Base-by-base conservation (phyloP, 2,329 filamentous ascomycete species). In the Botrytis porri region DNA sequence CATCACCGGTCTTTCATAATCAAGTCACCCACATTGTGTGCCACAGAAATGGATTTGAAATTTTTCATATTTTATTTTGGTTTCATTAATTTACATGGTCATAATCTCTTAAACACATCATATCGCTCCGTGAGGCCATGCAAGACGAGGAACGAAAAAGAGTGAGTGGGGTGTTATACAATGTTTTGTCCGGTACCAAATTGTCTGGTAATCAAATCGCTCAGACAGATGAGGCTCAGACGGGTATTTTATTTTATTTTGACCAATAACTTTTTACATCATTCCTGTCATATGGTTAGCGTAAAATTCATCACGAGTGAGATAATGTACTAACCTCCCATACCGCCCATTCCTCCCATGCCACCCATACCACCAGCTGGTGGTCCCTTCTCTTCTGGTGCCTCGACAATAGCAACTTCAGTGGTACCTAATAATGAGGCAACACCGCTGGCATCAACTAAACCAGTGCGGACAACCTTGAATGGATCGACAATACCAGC, bases 401-500 rank as follows among this genome's bases (percentile, higher is more conserved):
- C 96, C 83, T 99, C 96, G 69, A 98, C 95, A 77, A 99, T 97
- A 78, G 96, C 95, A 73, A 98, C 96, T 86, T 99, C 96, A 75
- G 96, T 99, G 77, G 96, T 99, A 82, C 96, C 96, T 75, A 99
- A 92, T 75, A 99, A 90, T 71, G 95, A 98, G 71, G 96, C 96
- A 80, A 99, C 96, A 85, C 96, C 96, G 81, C 92, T 95, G 79
- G 96, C 96, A 80, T 99, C 96, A 81, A 95, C 89, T 74, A 99
- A 91, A 81, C 94, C 95, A 76, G 96, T 99, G 81, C 96, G 94
- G 82, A 99, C 96, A 79, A 99, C 96, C 93, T 99, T 99, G 88
- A 99, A 93, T 77, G 96, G 96, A 83, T 99, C 96, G 74, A 99
- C 92, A 84, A 99, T 99, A 92, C 96, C 96, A 78, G 94, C 90